Conservation (phyloP, 805 yeast genomes). For the Vanderwaltozyma tropicalis region DNA sequence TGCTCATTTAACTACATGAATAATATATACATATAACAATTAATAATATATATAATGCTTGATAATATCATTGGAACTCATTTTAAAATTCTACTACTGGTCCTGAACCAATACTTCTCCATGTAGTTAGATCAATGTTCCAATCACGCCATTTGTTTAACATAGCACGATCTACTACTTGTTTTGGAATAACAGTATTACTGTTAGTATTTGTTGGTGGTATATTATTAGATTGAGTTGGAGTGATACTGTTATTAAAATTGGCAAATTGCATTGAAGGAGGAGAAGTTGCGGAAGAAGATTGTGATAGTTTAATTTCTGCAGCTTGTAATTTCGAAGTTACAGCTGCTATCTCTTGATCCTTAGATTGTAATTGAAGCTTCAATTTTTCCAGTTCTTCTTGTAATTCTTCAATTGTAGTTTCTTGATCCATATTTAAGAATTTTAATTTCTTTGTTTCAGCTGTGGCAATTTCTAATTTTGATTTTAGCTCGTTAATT, state of each 20-base stretch:
- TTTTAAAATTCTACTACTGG: conserved; percentile 38
- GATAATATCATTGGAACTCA: background rate
- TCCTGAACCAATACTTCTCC: conserved; percentile 67
- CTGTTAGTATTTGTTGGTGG: background rate
- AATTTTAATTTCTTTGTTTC: conserved; percentile 28
- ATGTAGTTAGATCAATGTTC: conserved; percentile 76
- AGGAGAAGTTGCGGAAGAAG: conserved; percentile 13
- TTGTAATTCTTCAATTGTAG: conserved; percentile 28
- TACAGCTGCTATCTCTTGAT: background rate
- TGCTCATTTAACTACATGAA: too few relatives aligned
- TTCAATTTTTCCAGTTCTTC: conserved; percentile 24
- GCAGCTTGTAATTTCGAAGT: background rate
- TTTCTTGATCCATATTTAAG: conserved; percentile 26
- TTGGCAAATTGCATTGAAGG: conserved; percentile 8
- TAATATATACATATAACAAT: too few relatives aligned
- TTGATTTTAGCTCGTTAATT: conserved; percentile 30
- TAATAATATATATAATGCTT: too few relatives aligned
- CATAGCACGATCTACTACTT: conserved; percentile 38
- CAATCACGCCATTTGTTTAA: conserved; percentile 70
- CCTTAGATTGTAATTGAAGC: background rate
- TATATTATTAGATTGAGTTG: background rate
- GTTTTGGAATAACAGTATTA: background rate
- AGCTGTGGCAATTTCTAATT: conserved; percentile 30
- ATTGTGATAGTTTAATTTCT: background rate
- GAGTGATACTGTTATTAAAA: conserved; percentile 4